Evolutionary conservation across 306 rosid genomes (phyloP), one percentile per base, ranked within the genome.

Genomic region (Sophora flavescens): DNA sequence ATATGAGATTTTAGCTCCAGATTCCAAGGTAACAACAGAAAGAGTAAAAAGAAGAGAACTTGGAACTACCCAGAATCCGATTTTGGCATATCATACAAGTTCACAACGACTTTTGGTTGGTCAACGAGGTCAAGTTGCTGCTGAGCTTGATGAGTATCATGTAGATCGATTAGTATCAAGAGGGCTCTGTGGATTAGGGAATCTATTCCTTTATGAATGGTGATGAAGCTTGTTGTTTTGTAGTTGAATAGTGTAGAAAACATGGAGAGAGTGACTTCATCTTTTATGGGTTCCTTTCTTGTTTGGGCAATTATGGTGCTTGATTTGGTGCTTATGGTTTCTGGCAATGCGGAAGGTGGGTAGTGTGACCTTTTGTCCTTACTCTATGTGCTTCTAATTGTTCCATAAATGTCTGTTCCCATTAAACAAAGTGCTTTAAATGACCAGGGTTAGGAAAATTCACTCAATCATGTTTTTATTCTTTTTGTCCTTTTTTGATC

Each of bases 301-400:
- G 57, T 87, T 72, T 86, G 84, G 81, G 72, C 81, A 57, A 64
- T 88, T 88, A 76, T 87, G 57, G 54, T 83, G 48, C 77, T 87
- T 78, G 87, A 82, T 81, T 92, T 90, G 57, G 73, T 88, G 30
- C 60, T 56, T 8, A 77, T 80, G 73, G 86, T 81, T 26, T 78
- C 92, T 78, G 87, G 86, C 45, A 90, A 88, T 86, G 76, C 86
- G 7, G 96, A 92, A 88, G 97, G 97, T 92, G 78, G 65, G 89
- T 86, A 76, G 4, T 10, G 12, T 72, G 65, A 70, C 81, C 30
- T 75, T 79, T 72, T 42, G 63, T 38, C 41, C 14, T 48, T 51
- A 16, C 72, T 48, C 2, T 26, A 3, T 63, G 14, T 28, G 16
- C 42, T 73, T 68, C 79, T 79, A 9, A 39, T 64, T 70, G 63